Percentiles rank a stretch among this genome's conserved stretches.
phyloP scores from a whole-genome alignment of 805 yeast species.

The Priceomyces carsonii region DNA sequence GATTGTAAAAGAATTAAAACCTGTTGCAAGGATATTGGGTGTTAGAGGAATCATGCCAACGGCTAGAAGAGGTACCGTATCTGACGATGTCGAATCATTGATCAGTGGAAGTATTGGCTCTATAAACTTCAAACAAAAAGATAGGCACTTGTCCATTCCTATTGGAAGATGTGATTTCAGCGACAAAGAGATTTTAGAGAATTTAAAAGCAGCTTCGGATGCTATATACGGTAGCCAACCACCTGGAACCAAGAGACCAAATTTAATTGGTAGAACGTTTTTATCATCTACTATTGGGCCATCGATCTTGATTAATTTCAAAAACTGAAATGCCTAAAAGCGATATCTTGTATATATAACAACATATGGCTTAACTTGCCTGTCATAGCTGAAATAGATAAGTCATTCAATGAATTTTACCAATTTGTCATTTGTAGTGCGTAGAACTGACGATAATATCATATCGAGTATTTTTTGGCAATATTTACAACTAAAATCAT shows the following conservation, averaged over 20 bases:
- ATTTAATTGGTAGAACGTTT: constrained; percentile 66
- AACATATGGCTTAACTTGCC: too few relatives aligned
- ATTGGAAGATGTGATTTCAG: constrained; percentile 77
- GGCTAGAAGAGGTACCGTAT: constrained; percentile 82
- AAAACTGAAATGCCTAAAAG: constrained; percentile 9
- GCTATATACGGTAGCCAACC: constrained; percentile 57
- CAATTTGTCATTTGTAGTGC: too few relatives aligned
- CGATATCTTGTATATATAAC: constrained; percentile 7
- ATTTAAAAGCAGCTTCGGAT: constrained; percentile 64
- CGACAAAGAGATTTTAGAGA: constrained; percentile 72
- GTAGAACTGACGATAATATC: too few relatives aligned
- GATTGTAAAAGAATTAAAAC: constrained; percentile 58
- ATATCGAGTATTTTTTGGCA: too few relatives aligned
- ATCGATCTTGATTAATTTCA: constrained; percentile 60
- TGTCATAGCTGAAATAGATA: too few relatives aligned
- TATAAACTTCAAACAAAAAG: constrained; percentile 76
- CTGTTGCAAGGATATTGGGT: constrained; percentile 80
- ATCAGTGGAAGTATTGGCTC: constrained; percentile 63
- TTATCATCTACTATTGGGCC: constrained; percentile 79
- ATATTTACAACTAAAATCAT: too few relatives aligned
- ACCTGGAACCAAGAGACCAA: constrained; percentile 68
- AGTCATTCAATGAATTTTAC: too few relatives aligned
- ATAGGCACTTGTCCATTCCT: constrained; percentile 59
- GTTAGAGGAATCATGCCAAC: constrained; percentile 89
- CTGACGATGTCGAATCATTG: constrained; percentile 57